Percentiles rank a stretch among this genome's conserved stretches.
These are phyloP conservation scores for Stellera chamaejasme DNA, from an alignment of 345 rosid genomes.

Conservation along the genomic window DNA sequence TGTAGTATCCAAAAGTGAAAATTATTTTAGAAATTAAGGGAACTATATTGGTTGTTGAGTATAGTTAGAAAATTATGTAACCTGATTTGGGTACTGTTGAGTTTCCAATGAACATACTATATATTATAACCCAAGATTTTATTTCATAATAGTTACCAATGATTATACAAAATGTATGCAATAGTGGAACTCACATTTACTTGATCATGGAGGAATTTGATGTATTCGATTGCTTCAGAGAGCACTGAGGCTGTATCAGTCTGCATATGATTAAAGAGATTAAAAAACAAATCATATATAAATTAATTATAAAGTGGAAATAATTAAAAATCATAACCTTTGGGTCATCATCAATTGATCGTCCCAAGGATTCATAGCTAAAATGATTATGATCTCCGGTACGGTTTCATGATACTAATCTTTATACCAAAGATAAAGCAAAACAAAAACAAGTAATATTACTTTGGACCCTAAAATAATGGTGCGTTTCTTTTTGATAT, in stretches of 20 bases:
- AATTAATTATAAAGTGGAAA: neutral
- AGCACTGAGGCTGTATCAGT: slow-evolving; percentile 99
- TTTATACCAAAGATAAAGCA: slow-evolving; percentile 22
- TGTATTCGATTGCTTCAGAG: slow-evolving; percentile 93
- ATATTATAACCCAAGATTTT: no score
- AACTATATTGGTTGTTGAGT: no score
- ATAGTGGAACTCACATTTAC: slow-evolving; percentile 54
- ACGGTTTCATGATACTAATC: slow-evolving; percentile 13
- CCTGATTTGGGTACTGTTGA: no score
- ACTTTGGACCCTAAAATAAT: no score
- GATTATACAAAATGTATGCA: neutral
- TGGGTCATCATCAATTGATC: slow-evolving; percentile 1
- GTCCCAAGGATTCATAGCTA: slow-evolving; percentile 8
- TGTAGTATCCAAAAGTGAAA: no score
- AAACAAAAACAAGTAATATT: slow-evolving; percentile 13
- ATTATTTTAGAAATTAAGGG: no score
- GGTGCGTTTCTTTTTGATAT: no score
- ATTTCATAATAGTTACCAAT: neutral
- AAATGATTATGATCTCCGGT: slow-evolving; percentile 6
- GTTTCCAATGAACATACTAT: no score
- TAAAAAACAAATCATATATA: neutral
- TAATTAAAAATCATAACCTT: neutral
- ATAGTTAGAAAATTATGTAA: no score
- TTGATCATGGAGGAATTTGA: slow-evolving; percentile 95
- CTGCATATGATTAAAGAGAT: slow-evolving; percentile 42